Conservation (phyloP, 768 basidiomycete genomes). For the Suillus variegatus region DNA sequence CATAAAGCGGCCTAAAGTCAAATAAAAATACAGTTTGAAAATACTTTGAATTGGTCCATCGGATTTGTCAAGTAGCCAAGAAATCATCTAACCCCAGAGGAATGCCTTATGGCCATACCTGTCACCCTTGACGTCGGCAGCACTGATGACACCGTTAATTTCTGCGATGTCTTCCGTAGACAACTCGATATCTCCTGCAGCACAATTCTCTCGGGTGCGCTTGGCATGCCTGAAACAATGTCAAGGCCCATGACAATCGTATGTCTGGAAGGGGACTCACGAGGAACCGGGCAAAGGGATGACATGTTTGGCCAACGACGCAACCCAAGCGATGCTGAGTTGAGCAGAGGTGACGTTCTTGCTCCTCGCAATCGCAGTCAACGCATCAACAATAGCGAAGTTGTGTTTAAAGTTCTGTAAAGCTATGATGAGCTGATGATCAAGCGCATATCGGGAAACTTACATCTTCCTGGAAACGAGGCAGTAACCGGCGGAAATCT, state of each 20-base stretch:
- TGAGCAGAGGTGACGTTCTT: slow-evolving; percentile 46
- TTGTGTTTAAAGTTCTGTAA: slow-evolving; percentile 42
- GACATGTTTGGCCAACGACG: slow-evolving; percentile 39
- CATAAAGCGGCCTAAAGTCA: neutral
- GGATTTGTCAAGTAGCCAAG: neutral
- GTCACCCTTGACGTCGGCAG: slow-evolving; percentile 38
- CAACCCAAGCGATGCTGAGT: slow-evolving; percentile 47
- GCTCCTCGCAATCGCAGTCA: slow-evolving; percentile 41
- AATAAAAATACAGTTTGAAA: neutral
- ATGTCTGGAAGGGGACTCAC: slow-evolving; percentile 27
- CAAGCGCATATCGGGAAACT: slow-evolving; percentile 14
- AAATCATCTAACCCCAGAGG: slow-evolving; percentile 34
- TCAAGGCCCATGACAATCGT: neutral
- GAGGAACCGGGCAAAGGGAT: slow-evolving; percentile 55
- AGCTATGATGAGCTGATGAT: neutral
- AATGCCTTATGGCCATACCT: slow-evolving; percentile 34
- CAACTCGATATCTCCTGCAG: slow-evolving; percentile 44
- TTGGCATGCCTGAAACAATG: slow-evolving; percentile 28
- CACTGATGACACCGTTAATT: slow-evolving; percentile 39
- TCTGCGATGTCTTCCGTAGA: slow-evolving; percentile 40
- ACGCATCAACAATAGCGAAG: slow-evolving; percentile 42
- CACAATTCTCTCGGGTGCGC: slow-evolving; percentile 47
- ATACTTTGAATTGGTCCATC: too few relatives aligned
- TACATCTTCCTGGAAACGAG: slow-evolving; percentile 48
- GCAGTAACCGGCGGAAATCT: slow-evolving; percentile 39